Base-by-base conservation (phyloP, 768 basidiomycete genomes). In the Panellus pusillus region DNA sequence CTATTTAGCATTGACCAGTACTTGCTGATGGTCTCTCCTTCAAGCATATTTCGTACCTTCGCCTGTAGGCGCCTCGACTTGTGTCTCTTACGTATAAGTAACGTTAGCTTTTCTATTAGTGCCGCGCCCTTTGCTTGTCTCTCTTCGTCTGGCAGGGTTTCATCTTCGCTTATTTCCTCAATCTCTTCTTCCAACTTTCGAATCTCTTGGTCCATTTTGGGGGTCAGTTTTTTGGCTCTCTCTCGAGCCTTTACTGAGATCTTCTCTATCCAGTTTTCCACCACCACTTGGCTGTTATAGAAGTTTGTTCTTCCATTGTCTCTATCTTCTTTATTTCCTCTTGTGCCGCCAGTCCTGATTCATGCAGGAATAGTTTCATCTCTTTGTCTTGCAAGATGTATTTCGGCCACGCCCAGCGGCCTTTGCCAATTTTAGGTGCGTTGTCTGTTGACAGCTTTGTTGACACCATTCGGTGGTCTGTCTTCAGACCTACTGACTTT, bases 391-490 rank as follows among this genome's bases (percentile, higher is more conserved):
- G 63, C 0, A 63, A n/a, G 14, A 66, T 11, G 41, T 54, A 54
- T 19, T 0, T 14, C 9, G 68, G 67, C 7, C 70, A 60, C 3
- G 55, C 32, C n/a, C 72, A 74, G 29, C 71, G 54, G 6, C 72
- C 75, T 45, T 54, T 58, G 0, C 72, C 72, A 18, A 67, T 60
- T 7, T 41, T 36, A 14, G 74, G 68, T 18, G 63, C 43, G 15
- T 47, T 32, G 42, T 4, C 60, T 3, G 8, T 9, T 3, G 48
- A 18, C 4, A 50, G 6, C 9, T 39, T 15, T 6, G 32, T 35
- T 18, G 56, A 58, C 0, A 72, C 67, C 46, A 75, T 55, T 1
- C 50, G 24, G 57, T 75, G 74, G 63, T 76, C 72, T 0, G 67
- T 64, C 4, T 57, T 39, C 7, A 72, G 65, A 1, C 57, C 62